Evolutionary conservation across 192 early-diverging fungal species (phyloP).

Genomic region (Pecoramyces ruminantium): DNA sequence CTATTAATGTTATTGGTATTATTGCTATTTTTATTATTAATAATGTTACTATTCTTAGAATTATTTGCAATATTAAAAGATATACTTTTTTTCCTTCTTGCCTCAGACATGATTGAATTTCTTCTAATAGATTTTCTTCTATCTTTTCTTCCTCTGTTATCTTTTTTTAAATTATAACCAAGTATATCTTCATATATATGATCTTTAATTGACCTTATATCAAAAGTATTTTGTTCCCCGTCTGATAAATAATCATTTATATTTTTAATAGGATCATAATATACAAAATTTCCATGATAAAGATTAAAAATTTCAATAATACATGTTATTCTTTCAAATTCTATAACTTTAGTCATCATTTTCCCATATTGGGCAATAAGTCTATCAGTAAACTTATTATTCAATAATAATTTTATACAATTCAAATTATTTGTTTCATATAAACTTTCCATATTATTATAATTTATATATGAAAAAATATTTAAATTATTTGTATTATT

Average conservation of each 20-base stretch:
- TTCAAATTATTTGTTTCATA: not conserved
- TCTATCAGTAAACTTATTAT: not conserved
- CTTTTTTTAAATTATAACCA: not conserved
- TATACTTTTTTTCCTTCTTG: not conserved
- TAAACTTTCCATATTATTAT: not conserved
- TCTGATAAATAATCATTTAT: not conserved
- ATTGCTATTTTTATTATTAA: too few species aligned
- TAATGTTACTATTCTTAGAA: too few species aligned
- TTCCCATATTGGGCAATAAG: not conserved
- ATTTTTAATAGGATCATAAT: not conserved
- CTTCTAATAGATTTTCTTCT: too few species aligned
- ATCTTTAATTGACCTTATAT: not conserved
- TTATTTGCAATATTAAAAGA: not conserved
- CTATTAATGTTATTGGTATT: not conserved
- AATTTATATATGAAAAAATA: not conserved
- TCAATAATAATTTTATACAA: not conserved
- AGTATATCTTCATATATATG: not conserved
- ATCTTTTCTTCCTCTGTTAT: not conserved
- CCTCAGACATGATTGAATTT: too few species aligned
- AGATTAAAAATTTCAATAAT: not conserved
- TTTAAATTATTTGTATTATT: too few species aligned
- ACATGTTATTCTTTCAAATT: not conserved
- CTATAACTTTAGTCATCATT: not conserved
- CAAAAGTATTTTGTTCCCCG: not conserved
- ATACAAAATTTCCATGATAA: not conserved